Base-by-base conservation (phyloP, 2,329 filamentous ascomycete species). In the Pseudogymnoascus sp. region DNA sequence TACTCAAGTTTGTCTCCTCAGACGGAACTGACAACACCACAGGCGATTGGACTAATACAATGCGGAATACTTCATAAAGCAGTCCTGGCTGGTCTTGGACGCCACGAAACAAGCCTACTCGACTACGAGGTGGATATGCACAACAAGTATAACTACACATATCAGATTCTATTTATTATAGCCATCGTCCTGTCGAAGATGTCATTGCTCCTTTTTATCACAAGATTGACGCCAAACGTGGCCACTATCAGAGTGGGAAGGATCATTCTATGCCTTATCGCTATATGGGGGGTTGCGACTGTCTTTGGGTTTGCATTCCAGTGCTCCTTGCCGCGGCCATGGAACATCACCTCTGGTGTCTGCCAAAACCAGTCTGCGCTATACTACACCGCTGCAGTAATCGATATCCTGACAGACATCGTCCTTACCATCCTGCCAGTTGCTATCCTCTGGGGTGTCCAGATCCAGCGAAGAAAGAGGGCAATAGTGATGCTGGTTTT, bases 321-420 rank as follows among this genome's bases (percentile, higher is more conserved):
- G 63, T 72, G 70, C 62, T 59, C 65, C 38, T 61, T 70, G 4
- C 66, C 68, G 3, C 64, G 65, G 31, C 68, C 69, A 6, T 72
- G 69, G 69, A 65, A 65, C 6, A 60, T 67, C 5, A 64, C 67
- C 31, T 63, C 62, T 21, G 62, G 64, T 10, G 49, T 14, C 37
- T 39, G 29, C 12, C 29, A 14, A 43, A 12, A 62, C 37, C 33
- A 59, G 29, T 43, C 26, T 35, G 26, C 39, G 19, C 29, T 41
- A 14, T 41, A 49, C 35, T 41, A 19, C 70, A 75, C 77, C 49
- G 82, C 81, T 62, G 79, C 77, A 1, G 72, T 76, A 0, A 76
- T 78, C 4, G 80, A 78, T 4, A 77, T 82, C 33, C 63, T 79
- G 7, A 79, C 76, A 14, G 79, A 82, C 63, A 64, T 80, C 6